Evolutionary conservation across 2,329 filamentous ascomycete genomes (phyloP), one percentile per base, ranked within the genome.

Genomic region (Aspergillus udagawae): DNA sequence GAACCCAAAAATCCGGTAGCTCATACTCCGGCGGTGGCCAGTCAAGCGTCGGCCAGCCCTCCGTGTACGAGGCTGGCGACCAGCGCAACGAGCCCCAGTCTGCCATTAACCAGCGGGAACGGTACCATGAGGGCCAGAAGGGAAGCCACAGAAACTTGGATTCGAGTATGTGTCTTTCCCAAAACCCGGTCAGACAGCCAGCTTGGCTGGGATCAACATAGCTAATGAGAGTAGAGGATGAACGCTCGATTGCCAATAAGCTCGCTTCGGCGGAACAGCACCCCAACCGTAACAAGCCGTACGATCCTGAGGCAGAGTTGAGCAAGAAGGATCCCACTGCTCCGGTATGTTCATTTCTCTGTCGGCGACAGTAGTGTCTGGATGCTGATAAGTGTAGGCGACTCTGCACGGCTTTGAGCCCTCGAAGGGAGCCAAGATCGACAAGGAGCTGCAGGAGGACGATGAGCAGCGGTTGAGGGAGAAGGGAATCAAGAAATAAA

Each of bases 31-130:
- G 60, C 28, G 79, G 77, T 66, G 77, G 77, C 67, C 77, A 73
- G 55, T 90, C 88, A 57, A 88, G 80, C 70, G 88, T 93, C 70
- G 90, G 90, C 65, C 81, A 79, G 72, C 67, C 76, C 61, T 72
- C 75, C 59, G 77, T 91, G 71, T 92, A 94, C 77, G 88, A 92
- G 77, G 86, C 82, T 56, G 87, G 86, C 57, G 90, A 94, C 76
- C 90, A 94, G 80, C 83, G 84, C 67, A 91, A 86, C 72, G 71
- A 76, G 60, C 82, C 84, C 60, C 70, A 82, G 58, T 79, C 82
- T 2, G 77, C 82, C 60, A 63, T 79, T 53, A 69, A 75, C 48
- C 79, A 84, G 67, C 78, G 80, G 21, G 77, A 83, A 52, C 81
- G 85, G 59, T 94, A 84, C 77, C 78, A 92, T 60, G 88, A 93